Evolutionary conservation across 148 eudicot species (phyloP).

Genomic region (Linanthus parryae): DNA sequence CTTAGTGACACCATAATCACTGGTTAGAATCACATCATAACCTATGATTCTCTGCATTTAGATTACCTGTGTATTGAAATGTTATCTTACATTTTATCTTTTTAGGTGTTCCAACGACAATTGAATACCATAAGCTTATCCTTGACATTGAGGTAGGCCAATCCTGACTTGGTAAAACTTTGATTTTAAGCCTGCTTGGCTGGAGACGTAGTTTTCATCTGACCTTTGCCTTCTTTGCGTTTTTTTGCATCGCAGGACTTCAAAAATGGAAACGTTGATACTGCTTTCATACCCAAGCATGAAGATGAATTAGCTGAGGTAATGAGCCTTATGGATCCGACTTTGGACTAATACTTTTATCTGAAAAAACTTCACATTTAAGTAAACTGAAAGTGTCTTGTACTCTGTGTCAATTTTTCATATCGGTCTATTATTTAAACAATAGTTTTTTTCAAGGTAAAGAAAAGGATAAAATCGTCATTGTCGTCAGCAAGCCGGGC

Average conservation of each 20-base stretch:
- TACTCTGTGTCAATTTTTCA: no score
- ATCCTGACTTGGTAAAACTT: background rate
- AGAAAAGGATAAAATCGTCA: no score
- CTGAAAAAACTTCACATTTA: no score
- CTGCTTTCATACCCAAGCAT: conserved; percentile 98
- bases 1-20: conserved; percentile 85
- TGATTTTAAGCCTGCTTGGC: background rate
- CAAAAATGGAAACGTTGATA: conserved; percentile 92
- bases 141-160: conserved; percentile 81
- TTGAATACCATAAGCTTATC: conserved; percentile 96
- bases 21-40: no score
- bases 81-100: conserved; percentile 7
- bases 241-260: conserved; percentile 57
- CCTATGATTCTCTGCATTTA: no score
- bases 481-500: no score
- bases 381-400: no score
- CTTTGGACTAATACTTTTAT: no score
- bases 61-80: no score
- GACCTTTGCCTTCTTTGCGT: background rate
- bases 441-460: no score
- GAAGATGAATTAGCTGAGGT: conserved; percentile 89
- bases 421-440: no score
- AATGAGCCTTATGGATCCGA: no score
- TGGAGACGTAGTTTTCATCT: background rate
- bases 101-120: conserved; percentile 99